Percentiles rank a stretch among this genome's conserved stretches.
Conservation (phyloP, 2,329 filamentous ascomycete genomes). For the Cladorrhinum sp. region DNA sequence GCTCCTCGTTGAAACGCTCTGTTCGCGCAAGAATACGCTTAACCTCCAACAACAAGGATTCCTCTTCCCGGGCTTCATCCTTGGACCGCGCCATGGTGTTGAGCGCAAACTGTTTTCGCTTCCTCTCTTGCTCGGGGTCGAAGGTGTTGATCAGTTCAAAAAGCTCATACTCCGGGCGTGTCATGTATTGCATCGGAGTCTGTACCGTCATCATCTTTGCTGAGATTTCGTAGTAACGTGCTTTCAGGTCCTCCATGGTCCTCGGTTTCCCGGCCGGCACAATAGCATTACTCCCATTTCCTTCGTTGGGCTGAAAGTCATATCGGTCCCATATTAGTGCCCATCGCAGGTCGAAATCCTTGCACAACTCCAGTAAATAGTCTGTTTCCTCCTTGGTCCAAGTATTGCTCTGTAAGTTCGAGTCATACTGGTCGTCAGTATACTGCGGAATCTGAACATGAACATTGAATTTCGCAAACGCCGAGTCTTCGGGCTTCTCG, state of each 20-base stretch:
- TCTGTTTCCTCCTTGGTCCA: conserved; percentile 95
- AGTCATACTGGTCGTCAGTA: conserved; percentile 80
- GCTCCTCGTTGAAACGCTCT: conserved; percentile 81
- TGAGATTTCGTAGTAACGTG: conserved; percentile 83
- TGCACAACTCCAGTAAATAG: conserved; percentile 73
- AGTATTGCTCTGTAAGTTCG: conserved; percentile 67
- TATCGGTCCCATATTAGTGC: conserved; percentile 90
- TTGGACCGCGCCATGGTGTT: conserved; percentile 74
- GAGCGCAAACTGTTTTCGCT: conserved; percentile 81
- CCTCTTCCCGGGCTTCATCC: conserved; percentile 90
- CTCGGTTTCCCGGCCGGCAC: conserved; percentile 55
- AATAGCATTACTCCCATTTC: conserved; percentile 48
- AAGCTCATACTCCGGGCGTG: conserved; percentile 73
- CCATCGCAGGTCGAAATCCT: conserved; percentile 85
- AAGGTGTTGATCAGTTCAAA: conserved; percentile 87
- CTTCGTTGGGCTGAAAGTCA: conserved; percentile 59
- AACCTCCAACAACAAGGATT: conserved; percentile 82
- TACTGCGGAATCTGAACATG: conserved; percentile 76
- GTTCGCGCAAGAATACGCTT: conserved; percentile 87
- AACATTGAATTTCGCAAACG: conserved; percentile 86
- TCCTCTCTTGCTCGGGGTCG: conserved; percentile 73
- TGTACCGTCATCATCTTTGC: conserved; percentile 77
- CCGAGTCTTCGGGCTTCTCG: conserved; percentile 52
- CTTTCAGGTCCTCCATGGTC: conserved; percentile 86
- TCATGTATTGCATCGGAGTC: conserved; percentile 84